Percentiles rank a stretch among this genome's conserved stretches.
Conservation (phyloP, 2,329 filamentous ascomycete genomes). For the Neonectria neomacrospora region DNA sequence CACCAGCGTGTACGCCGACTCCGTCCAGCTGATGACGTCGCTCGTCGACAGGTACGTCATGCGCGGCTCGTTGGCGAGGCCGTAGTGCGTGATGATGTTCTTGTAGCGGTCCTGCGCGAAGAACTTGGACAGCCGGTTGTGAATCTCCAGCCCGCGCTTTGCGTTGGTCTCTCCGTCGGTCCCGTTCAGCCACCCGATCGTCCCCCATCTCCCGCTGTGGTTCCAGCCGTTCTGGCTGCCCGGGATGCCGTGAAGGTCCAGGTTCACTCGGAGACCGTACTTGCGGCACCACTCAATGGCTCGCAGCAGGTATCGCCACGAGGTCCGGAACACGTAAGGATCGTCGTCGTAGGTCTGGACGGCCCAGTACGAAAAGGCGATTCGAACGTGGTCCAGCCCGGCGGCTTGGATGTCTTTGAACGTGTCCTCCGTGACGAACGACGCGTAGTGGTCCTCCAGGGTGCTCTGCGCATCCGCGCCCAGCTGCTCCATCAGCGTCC, state of each 20-base stretch:
- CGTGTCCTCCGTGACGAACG: constrained; percentile 85
- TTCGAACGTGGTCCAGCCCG: constrained; percentile 95
- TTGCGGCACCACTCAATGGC: constrained; percentile 94
- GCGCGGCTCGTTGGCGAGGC: constrained; percentile 91
- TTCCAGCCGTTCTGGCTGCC: constrained; percentile 99
- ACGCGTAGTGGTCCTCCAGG: constrained; percentile 91
- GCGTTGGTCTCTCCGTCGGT: constrained; percentile 82
- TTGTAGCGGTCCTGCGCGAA: constrained; percentile 94
- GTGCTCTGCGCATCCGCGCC: constrained; percentile 73
- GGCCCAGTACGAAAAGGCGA: constrained; percentile 96
- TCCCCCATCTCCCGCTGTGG: constrained; percentile 85
- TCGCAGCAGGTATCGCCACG: constrained; percentile 93
- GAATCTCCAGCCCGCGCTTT: constrained; percentile 85
- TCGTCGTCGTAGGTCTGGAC: constrained; percentile 86
- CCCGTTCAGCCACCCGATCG: constrained; percentile 91
- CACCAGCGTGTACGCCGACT: constrained; percentile 76
- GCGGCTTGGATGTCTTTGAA: constrained; percentile 87
- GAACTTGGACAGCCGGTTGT: constrained; percentile 88
- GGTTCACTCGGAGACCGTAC: constrained; percentile 89
- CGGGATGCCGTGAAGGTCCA: constrained; percentile 91
- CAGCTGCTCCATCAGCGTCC: constrained; percentile 77
- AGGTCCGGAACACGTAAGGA: constrained; percentile 85
- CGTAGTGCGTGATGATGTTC: constrained; percentile 92
- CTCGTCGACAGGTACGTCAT: constrained; percentile 78
- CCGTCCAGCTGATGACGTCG: constrained; percentile 83